Percentiles rank a stretch among this genome's conserved stretches.
Evolutionary conservation across 305 asterid genomes (phyloP).

Genomic region (Fraxinus nigra): DNA sequence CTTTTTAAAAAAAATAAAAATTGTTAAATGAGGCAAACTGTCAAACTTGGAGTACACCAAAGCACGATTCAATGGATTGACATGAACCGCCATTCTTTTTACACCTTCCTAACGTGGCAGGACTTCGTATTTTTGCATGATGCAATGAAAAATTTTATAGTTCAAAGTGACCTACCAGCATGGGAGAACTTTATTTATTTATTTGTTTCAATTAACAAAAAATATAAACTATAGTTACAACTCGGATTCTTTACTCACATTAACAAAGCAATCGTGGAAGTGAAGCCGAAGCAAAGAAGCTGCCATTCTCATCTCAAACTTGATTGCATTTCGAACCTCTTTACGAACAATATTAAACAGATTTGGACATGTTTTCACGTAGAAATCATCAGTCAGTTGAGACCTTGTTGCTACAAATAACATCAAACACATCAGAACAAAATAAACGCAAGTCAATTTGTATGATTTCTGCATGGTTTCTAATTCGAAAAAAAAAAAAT

Average conservation of each 20-base stretch:
- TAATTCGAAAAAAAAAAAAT: not conserved
- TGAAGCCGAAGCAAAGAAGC: constrained; percentile 83
- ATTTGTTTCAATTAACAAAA: not conserved
- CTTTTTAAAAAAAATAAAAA: too few relatives aligned
- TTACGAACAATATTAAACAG: constrained; percentile 43
- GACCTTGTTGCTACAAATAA: constrained; percentile 43
- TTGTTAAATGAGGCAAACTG: too few relatives aligned
- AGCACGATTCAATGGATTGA: too few relatives aligned
- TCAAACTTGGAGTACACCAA: too few relatives aligned
- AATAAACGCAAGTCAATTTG: constrained; percentile 7
- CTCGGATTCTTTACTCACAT: constrained; percentile 35
- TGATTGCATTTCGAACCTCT: constrained; percentile 56
- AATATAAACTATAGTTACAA: not conserved
- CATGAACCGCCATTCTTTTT: not conserved
- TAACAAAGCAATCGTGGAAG: constrained; percentile 79
- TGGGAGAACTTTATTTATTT: not conserved
- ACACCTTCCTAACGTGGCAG: not conserved
- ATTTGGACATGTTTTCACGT: constrained; percentile 53
- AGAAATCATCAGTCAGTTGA: constrained; percentile 51
- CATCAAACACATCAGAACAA: constrained; percentile 20
- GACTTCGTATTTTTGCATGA: not conserved
- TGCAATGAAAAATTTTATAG: not conserved
- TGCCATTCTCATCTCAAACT: constrained; percentile 73
- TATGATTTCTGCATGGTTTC: constrained; percentile 30
- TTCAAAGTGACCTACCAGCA: not conserved